Evolutionary conservation across 2,329 filamentous ascomycete species (phyloP).

Genomic region (Colletotrichum agaves): DNA sequence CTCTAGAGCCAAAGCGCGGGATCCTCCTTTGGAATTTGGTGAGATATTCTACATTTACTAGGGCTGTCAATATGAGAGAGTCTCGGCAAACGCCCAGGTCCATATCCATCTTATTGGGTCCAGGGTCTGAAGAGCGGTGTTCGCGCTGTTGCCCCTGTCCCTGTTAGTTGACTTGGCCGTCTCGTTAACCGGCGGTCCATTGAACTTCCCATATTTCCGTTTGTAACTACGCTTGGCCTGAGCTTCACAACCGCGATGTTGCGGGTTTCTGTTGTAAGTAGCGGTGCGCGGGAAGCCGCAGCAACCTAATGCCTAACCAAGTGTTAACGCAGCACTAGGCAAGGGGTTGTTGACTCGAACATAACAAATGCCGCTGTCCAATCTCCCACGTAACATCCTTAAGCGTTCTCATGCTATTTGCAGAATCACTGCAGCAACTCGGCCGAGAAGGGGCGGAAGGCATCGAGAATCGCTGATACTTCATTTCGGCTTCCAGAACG

Average conservation of each 20-base stretch:
- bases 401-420: constrained; percentile 9
- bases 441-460: neutral
- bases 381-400: constrained; percentile 2
- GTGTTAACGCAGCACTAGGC: constrained; percentile 39
- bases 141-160: neutral
- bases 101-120: constrained; percentile 2
- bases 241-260: constrained; percentile 7
- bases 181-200: neutral
- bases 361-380: constrained; percentile 21
- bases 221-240: constrained; percentile 23
- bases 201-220: constrained; percentile 17
- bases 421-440: constrained; percentile 18
- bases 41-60: constrained; percentile 9
- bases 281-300: constrained; percentile 50
- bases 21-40: constrained; percentile 25
- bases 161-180: neutral
- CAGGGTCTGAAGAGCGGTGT: constrained; percentile 12
- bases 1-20: constrained; percentile 2
- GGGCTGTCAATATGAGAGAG: constrained; percentile 3
- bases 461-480: constrained; percentile 16
- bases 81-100: constrained; percentile 28
- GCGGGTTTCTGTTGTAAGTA: constrained; percentile 12
- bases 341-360: constrained; percentile 52
- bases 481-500: constrained; percentile 26
- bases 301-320: constrained; percentile 47